These are phyloP conservation scores for Syzygium malaccense DNA, from an alignment of 441 rosid species.

Conservation along the genomic window DNA sequence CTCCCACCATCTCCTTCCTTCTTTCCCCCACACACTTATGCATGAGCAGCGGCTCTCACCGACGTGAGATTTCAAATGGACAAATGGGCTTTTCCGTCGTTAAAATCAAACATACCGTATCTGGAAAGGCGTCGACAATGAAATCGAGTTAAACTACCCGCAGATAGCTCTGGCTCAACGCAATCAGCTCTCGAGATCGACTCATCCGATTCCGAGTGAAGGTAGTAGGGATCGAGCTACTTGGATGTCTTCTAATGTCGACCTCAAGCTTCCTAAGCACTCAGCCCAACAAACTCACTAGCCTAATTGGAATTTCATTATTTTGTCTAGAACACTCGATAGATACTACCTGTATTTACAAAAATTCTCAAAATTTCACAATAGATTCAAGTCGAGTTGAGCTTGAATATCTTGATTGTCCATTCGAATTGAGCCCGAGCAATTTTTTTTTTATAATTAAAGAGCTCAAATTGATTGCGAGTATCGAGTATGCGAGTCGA, in stretches of 20 bases:
- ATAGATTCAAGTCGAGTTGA: background rate
- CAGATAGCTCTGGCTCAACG: background rate
- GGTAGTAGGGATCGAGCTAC: background rate
- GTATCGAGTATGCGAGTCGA: accelerated
- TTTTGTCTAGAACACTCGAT: background rate
- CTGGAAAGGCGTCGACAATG: background rate
- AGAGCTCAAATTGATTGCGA: background rate
- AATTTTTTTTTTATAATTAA: background rate
- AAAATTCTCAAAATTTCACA: background rate
- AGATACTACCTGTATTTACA: background rate
- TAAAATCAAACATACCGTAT: background rate
- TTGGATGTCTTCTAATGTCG: background rate
- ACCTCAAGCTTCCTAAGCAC: background rate
- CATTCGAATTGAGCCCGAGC: background rate
- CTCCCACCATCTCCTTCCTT: background rate
- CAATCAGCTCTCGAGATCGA: background rate
- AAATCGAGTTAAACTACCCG: background rate
- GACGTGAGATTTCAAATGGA: background rate
- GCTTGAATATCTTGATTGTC: background rate
- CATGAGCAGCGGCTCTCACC: background rate
- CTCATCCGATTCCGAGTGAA: background rate
- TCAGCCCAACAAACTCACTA: background rate
- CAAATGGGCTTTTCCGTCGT: background rate
- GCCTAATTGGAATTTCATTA: background rate
- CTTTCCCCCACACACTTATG: background rate